Conservation (phyloP, 1,284 basidiomycete genomes). For the Anthracocystis panici-leucophaei region DNA sequence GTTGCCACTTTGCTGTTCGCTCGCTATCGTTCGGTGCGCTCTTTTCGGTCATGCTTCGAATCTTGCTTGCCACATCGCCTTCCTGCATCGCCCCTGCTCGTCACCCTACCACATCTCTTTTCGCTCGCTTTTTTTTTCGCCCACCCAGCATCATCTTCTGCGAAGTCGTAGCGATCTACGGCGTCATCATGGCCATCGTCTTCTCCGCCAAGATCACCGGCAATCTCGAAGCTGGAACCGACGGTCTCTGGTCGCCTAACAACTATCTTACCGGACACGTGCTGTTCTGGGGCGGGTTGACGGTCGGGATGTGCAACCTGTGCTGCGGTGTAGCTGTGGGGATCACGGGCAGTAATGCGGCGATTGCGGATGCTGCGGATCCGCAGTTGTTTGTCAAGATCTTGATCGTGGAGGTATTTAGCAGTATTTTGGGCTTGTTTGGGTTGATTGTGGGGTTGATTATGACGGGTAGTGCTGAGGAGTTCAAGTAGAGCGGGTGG, state of each 20-base stretch:
- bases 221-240: slow-evolving; percentile 49
- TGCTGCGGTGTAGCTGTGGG: slow-evolving; percentile 67
- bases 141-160: slow-evolving; percentile 88
- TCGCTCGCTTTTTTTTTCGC: neutral
- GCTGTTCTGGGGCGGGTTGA: slow-evolving; percentile 68
- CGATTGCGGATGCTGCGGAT: slow-evolving; percentile 68
- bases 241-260: slow-evolving; percentile 56
- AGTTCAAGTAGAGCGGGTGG: slow-evolving; percentile 34
- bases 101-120: neutral
- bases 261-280: slow-evolving; percentile 68
- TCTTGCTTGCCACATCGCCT: no score
- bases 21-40: no score
- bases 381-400: slow-evolving; percentile 69
- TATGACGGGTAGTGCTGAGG: slow-evolving; percentile 38
- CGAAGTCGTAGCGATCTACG: slow-evolving; percentile 97
- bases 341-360: slow-evolving; percentile 68
- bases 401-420: slow-evolving; percentile 65
- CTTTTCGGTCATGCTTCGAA: no score
- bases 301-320: slow-evolving; percentile 68
- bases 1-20: no score
- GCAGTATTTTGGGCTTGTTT: slow-evolving; percentile 66
- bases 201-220: slow-evolving; percentile 67
- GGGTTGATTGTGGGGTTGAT: slow-evolving; percentile 62
- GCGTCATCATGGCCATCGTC: slow-evolving; percentile 76
- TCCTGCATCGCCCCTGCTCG: neutral